Evolutionary conservation across 169 alveolate genomes (phyloP), one percentile per base, ranked within the genome.

Genomic region (Babesia bigemina): DNA sequence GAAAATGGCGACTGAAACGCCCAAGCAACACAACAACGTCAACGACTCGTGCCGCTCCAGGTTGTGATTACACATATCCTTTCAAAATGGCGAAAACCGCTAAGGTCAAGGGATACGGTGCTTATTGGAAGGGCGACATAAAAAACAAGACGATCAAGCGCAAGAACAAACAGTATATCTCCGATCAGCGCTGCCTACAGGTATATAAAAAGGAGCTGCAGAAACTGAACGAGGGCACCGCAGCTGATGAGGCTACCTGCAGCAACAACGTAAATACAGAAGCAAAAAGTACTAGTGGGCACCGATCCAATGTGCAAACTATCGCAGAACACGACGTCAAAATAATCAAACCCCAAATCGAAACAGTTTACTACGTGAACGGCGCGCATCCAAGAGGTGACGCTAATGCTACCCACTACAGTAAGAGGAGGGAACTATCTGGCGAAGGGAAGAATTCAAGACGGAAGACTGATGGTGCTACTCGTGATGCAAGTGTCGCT

Each of bases 141-240:
- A 63, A 66, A 22, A 83, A 83, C 79, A 83, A 83, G 10, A 52
- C 58, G 63, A 73, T 83, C 29, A 65, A 45, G 22, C 69, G 86
- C 21, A 83, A 75, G 52, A 83, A 83, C 74, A 75, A 66, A 53
- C 86, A 83, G 39, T 83, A 83, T 49, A 74, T 83, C 58, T 45
- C 62, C 0, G 90, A 83, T 33, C 90, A 83, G 53, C 63, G 70
- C 21, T 83, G 74, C 53, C 75, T 83, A 3, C 26, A 45, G 21
- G 48, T 39, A 17, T 83, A 83, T 33, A 74, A 83, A 45, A 83
- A 83, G 47, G 63, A 67, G 44, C 33, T 74, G 7, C 57, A 42
- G 7, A 33, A 33, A 28, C 58, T 4, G 28, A 7, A 17, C 0
- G 58, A 29, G n/a, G 39, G 19, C 4, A 8, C 56, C 33, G 11